phyloP scores from a whole-genome alignment of 768 basidiomycete genomes.

The Psilocybe cyanescens region DNA sequence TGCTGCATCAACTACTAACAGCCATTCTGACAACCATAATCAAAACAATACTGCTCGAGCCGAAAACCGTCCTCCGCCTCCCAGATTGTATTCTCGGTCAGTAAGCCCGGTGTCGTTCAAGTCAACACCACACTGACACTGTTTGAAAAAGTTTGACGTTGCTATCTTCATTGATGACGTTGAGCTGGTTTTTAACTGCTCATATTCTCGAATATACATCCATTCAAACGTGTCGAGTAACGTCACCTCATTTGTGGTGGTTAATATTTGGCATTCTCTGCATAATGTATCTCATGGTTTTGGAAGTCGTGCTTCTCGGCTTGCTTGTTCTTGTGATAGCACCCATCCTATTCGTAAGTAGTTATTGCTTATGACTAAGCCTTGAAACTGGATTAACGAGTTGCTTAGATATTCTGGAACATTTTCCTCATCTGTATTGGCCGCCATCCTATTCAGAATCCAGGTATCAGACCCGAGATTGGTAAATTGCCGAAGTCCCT shows the following conservation, averaged over 20 bases:
- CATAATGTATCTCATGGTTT: slow-evolving; percentile 75
- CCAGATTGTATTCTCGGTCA: slow-evolving; percentile 42
- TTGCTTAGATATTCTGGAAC: slow-evolving; percentile 70
- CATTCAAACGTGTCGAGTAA: slow-evolving; percentile 68
- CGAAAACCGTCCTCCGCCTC: slow-evolving; percentile 17
- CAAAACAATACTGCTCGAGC: not conserved
- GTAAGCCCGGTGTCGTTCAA: slow-evolving; percentile 24
- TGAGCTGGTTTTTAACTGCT: slow-evolving; percentile 83
- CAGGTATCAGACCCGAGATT: slow-evolving; percentile 77
- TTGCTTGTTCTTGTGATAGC: slow-evolving; percentile 79
- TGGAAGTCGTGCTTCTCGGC: slow-evolving; percentile 73
- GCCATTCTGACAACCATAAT: not conserved
- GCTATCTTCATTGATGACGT: slow-evolving; percentile 68
- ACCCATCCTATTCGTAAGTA: slow-evolving; percentile 76
- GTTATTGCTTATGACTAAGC: not conserved
- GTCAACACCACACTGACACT: not conserved
- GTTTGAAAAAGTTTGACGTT: slow-evolving; percentile 44
- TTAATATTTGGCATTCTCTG: slow-evolving; percentile 80
- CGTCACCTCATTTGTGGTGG: slow-evolving; percentile 88
- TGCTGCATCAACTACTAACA: not conserved
- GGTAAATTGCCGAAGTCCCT: slow-evolving; percentile 71
- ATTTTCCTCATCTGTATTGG: slow-evolving; percentile 79
- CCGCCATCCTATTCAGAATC: slow-evolving; percentile 78
- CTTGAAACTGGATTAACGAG: not conserved
- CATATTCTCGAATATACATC: slow-evolving; percentile 83